A percentile compares a stretch with the other conserved stretches of the same genome.
These are phyloP conservation scores for Collybia mongolica DNA, from an alignment of 768 basidiomycete genomes.

Conservation along the genomic window DNA sequence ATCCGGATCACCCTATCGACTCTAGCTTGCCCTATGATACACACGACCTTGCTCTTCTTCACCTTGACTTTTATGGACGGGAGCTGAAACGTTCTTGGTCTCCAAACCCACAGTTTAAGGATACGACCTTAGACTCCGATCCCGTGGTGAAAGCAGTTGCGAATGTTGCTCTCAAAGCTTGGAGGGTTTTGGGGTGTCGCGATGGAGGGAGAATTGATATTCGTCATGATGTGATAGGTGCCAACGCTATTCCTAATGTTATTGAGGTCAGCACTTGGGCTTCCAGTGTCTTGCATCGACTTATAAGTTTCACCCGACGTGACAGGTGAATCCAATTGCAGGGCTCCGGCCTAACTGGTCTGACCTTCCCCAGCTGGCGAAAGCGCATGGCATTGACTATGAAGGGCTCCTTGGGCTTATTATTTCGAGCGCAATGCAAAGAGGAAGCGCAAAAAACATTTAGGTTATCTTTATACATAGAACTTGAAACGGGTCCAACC, in stretches of 20 bases:
- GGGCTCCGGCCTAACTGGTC: background rate
- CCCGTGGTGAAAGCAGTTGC: slow-evolving; percentile 7
- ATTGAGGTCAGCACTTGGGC: slow-evolving; percentile 10
- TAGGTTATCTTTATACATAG: background rate
- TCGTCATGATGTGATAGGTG: slow-evolving; percentile 11
- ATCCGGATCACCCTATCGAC: slow-evolving; percentile 8
- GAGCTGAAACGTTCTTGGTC: slow-evolving; percentile 9
- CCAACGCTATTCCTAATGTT: slow-evolving; percentile 9
- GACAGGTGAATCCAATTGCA: slow-evolving; percentile 3
- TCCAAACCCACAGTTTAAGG: slow-evolving; percentile 10
- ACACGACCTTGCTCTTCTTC: slow-evolving; percentile 8
- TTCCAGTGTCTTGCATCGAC: no score
- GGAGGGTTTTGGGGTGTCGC: slow-evolving; percentile 16
- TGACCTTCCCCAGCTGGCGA: no score
- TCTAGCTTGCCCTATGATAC: slow-evolving; percentile 3
- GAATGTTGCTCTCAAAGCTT: slow-evolving; percentile 15
- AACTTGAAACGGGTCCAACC: slow-evolving; percentile 10
- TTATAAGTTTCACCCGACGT: no score
- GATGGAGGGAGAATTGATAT: slow-evolving; percentile 21
- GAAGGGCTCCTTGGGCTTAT: slow-evolving; percentile 1
- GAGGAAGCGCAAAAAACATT: background rate
- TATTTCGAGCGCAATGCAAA: slow-evolving; percentile 1
- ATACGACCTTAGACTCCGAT: slow-evolving; percentile 9
- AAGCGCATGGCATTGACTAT: background rate
- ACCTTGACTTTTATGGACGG: slow-evolving; percentile 17